These are phyloP conservation scores for Lipomyces oligophaga DNA, from an alignment of 805 yeast genomes.

Conservation along the genomic window DNA sequence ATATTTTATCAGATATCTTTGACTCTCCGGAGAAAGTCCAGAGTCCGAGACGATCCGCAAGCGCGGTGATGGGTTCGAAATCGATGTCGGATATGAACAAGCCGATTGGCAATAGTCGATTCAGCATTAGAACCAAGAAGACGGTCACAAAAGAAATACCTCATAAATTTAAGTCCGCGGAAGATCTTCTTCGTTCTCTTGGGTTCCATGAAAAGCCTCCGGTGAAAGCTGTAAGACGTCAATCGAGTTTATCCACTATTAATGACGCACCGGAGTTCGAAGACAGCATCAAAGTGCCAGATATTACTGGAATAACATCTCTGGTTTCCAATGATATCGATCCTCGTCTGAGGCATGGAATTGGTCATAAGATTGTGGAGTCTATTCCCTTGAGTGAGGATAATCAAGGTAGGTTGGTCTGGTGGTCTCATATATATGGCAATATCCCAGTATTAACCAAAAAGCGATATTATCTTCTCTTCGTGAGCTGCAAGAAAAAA, in stretches of 20 bases:
- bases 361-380: constrained; percentile 14
- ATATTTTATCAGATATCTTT: too few relatives aligned
- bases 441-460: not conserved
- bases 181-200: constrained; percentile 16
- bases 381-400: constrained; percentile 27
- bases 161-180: constrained; percentile 13
- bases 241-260: not conserved
- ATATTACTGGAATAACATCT: constrained; percentile 26
- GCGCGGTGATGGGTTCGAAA: too few relatives aligned
- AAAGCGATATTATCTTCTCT: constrained; percentile 23
- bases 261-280: not conserved
- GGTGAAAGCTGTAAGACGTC: not conserved
- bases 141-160: constrained; percentile 17
- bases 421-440: not conserved
- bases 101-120: too few relatives aligned
- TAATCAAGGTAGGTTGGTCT: constrained; percentile 10
- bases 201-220: constrained; percentile 13
- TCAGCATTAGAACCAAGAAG: too few relatives aligned
- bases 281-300: constrained; percentile 17
- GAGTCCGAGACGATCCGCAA: too few relatives aligned
- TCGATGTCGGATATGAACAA: too few relatives aligned
- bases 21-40: too few relatives aligned
- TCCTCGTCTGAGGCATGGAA: not conserved
- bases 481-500: constrained; percentile 19
- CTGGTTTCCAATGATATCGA: constrained; percentile 14